Evolutionary conservation across 2,329 filamentous ascomycete genomes (phyloP), one percentile per base, ranked within the genome.

Genomic region (Microcera coccophila): DNA sequence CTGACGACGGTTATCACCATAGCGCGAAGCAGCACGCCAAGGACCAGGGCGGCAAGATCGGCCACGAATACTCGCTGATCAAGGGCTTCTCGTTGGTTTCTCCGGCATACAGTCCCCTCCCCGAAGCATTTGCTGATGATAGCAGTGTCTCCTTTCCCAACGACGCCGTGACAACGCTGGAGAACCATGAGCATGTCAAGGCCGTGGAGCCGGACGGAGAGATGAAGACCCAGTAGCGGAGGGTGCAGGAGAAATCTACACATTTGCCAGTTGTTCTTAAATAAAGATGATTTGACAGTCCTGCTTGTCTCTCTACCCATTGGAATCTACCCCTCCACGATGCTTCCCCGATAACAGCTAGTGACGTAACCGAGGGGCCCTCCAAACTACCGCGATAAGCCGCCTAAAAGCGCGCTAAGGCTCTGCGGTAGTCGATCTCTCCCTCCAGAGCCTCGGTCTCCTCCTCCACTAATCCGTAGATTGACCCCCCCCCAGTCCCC

Each of bases 51-150:
- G 91, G 90, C 63, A 81, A 80, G 67, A 93, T 97, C 70, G 80
- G 72, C 42, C 82, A 93, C 57, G 87, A 93, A 65, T 95, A 88
- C 75, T 84, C 71, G 48, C 70, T 95, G 58, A 90, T 95, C 77
- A 94, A 91, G 73, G 90, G 85, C 45, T 96, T 96, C 73, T 84
- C 87, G 91, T 96, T 81, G 56, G 87, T 75, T 31, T 21, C 3
- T 19, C 34, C 36, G 14, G 24, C 35, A 11, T 20, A 11, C 5
- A 35, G n/a, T n/a, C 4, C 5, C 12, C 4, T 2, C 11, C 18
- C 16, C 24, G 21, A 15, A 14, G 19, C 38, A 29, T 20, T 47
- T 15, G 17, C 19, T 53, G 11, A 38, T 32, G 20, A 29, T 15
- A 5, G 18, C 12, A 95, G 90, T 38, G 89, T 90, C 58, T 74